Conservation (phyloP, 2,329 filamentous ascomycete species). For the Xylaria hypoxylon region DNA sequence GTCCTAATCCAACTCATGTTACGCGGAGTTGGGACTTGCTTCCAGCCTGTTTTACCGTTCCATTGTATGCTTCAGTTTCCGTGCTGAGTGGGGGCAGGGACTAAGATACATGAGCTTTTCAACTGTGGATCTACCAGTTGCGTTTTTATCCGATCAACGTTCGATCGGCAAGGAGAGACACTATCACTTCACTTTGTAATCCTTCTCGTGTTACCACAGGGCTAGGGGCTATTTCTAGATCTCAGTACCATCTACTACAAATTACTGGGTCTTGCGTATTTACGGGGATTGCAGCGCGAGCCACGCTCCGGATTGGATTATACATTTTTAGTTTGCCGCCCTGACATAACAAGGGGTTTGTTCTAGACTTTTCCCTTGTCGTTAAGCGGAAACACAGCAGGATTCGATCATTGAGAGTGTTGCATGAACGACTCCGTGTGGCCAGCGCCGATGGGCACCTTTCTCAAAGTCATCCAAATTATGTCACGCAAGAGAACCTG, state of each 20-base stretch:
- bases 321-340: neutral
- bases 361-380: neutral
- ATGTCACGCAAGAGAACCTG: neutral
- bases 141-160: neutral
- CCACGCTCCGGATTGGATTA: neutral
- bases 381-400: neutral
- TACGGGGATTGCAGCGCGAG: neutral
- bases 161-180: neutral
- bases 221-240: neutral
- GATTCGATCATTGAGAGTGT: neutral
- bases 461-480: neutral
- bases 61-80: neutral
- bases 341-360: neutral
- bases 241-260: neutral
- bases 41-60: conserved; percentile 4
- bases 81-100: conserved; percentile 2
- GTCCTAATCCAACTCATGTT: neutral
- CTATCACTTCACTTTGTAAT: neutral
- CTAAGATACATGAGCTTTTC: neutral
- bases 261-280: neutral
- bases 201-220: conserved; percentile 7
- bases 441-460: neutral
- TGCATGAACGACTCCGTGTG: neutral
- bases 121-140: neutral
- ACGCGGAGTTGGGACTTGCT: conserved; percentile 15